Evolutionary conservation across 139 green algal species (phyloP).

Genomic region (Picochlorum sp.): DNA sequence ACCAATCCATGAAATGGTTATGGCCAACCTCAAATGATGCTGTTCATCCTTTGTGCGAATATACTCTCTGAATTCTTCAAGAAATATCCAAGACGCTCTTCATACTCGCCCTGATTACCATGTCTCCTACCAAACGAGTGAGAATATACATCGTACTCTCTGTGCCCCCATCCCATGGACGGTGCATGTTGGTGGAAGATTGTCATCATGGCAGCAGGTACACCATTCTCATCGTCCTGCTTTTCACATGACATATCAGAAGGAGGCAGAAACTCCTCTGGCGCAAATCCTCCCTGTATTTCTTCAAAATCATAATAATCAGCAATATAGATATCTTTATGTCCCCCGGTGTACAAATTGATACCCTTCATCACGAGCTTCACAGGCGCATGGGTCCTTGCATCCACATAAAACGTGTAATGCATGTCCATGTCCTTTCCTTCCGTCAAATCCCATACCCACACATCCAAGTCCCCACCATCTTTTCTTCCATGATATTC

Average conservation of each 20-base stretch:
- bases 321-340: constrained; percentile 41
- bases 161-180: not conserved
- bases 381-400: constrained; percentile 24
- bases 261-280: constrained; percentile 18
- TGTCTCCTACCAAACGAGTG: constrained; percentile 36
- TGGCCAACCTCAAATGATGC: constrained; percentile 17
- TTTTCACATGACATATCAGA: not conserved
- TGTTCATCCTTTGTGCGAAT: constrained; percentile 3
- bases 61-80: constrained; percentile 12
- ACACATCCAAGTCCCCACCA: constrained; percentile 15
- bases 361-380: constrained; percentile 30
- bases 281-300: not conserved
- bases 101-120: constrained; percentile 27
- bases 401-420: constrained; percentile 33
- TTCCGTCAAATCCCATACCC: constrained; percentile 24
- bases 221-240: not conserved
- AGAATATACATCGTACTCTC: constrained; percentile 33
- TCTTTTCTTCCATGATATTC: constrained; percentile 25
- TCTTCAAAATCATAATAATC: constrained; percentile 24
- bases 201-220: not conserved
- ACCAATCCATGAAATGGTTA: constrained; percentile 47
- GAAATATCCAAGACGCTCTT: constrained; percentile 18
- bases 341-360: constrained; percentile 40
- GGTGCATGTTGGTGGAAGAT: not conserved
- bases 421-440: constrained; percentile 21